phyloP scores from a whole-genome alignment of 306 rosid species.

The Lotus japonicus region DNA sequence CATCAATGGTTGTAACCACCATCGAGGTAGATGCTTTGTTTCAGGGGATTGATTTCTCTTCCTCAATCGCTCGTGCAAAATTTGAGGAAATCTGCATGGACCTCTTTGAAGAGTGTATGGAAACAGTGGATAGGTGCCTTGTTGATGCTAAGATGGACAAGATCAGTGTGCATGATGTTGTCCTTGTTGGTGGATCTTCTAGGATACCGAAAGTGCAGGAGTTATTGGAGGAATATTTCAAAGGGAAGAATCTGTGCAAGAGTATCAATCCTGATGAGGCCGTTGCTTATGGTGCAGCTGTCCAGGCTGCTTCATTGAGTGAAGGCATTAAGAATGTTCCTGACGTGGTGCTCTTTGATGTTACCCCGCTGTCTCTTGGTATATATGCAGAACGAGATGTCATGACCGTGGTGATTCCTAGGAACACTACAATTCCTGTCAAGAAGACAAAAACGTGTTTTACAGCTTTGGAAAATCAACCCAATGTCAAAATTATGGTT shows the following conservation, averaged over 20 bases:
- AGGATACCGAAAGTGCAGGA: constrained; percentile 53
- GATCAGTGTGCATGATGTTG: constrained; percentile 33
- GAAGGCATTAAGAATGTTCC: constrained; percentile 29
- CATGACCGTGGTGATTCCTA: no score
- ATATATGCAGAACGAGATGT: constrained; percentile 5
- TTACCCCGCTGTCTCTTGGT: constrained; percentile 41
- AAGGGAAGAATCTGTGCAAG: constrained; percentile 44
- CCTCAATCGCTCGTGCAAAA: constrained; percentile 1
- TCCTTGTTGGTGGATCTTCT: constrained; percentile 51
- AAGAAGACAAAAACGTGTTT: no score
- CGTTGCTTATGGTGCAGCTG: constrained; percentile 54
- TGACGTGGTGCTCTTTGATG: constrained; percentile 35
- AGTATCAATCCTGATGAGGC: constrained; percentile 54
- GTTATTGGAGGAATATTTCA: constrained; percentile 36
- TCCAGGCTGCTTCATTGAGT: constrained; percentile 39
- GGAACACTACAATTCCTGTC: no score
- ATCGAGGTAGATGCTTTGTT: neutral
- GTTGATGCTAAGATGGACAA: constrained; percentile 46
- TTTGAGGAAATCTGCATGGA: constrained; percentile 6
- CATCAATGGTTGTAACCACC: neutral
- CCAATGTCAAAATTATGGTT: no score
- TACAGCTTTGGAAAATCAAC: no score
- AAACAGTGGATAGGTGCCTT: constrained; percentile 37
- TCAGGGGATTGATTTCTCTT: neutral
- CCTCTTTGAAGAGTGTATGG: constrained; percentile 33